Percentiles rank a stretch among this genome's conserved stretches.
Evolutionary conservation across 441 rosid genomes (phyloP).

Genomic region (Croton setiger): DNA sequence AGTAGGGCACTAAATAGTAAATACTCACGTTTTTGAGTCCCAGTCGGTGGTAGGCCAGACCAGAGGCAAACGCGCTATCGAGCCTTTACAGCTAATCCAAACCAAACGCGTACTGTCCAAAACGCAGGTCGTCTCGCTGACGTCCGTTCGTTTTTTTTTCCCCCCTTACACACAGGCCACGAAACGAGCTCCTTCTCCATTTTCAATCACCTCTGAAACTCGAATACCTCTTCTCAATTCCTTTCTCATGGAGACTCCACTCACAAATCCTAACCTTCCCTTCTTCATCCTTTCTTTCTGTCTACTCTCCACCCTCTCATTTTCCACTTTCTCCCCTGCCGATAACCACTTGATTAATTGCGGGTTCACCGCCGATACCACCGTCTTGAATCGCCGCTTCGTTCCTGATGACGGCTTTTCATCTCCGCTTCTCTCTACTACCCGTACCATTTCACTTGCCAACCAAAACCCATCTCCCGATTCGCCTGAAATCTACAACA

Average conservation of each 20-base stretch:
- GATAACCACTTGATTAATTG: slow-evolving; percentile 64
- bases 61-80: background rate
- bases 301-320: slow-evolving; percentile 13
- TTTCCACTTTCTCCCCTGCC: slow-evolving; percentile 45
- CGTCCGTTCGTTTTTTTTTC: background rate
- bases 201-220: background rate
- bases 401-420: slow-evolving; percentile 36
- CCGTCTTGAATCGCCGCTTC: slow-evolving; percentile 55
- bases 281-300: slow-evolving; percentile 28
- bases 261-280: background rate
- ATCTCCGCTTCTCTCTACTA: slow-evolving; percentile 27
- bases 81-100: slow-evolving; percentile 11
- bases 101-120: slow-evolving; percentile 17
- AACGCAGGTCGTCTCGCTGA: background rate
- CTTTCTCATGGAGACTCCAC: slow-evolving; percentile 27
- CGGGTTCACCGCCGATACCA: slow-evolving; percentile 56
- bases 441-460: slow-evolving; percentile 30
- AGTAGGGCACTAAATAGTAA: no score
- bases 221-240: background rate
- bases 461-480: slow-evolving; percentile 23
- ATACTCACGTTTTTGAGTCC: slow-evolving; percentile 1
- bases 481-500: slow-evolving; percentile 44
- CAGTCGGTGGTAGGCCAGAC: background rate
- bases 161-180: background rate
- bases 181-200: background rate